phyloP scores from a whole-genome alignment of 345 rosid genomes.

The Sapria himalayana region DNA sequence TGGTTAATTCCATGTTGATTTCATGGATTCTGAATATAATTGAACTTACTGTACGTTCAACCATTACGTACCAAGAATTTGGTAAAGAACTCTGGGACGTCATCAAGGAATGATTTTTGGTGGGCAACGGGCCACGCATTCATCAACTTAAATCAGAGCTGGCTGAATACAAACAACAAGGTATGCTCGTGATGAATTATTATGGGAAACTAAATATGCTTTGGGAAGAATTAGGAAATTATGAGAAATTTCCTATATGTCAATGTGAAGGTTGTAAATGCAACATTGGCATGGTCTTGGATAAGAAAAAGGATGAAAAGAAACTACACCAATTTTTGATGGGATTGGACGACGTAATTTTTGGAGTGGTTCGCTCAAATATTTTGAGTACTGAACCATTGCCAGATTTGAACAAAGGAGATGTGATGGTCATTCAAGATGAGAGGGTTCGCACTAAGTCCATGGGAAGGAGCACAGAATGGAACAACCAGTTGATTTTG shows the following conservation, averaged over 20 bases:
- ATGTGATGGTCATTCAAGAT: background rate
- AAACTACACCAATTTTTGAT: slow-evolving; percentile 3
- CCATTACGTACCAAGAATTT: background rate
- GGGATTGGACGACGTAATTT: background rate
- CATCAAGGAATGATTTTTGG: background rate
- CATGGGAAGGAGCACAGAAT: background rate
- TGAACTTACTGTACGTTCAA: background rate
- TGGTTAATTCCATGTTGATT: background rate
- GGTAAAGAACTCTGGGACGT: background rate
- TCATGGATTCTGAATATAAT: background rate
- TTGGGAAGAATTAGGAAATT: slow-evolving; percentile 1
- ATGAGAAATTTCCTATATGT: too few species aligned
- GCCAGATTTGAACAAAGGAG: background rate
- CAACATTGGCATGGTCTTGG: background rate
- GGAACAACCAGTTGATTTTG: background rate
- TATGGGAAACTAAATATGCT: background rate
- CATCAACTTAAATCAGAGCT: background rate
- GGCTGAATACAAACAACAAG: background rate
- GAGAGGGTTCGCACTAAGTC: background rate
- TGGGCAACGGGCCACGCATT: background rate
- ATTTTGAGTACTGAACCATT: background rate
- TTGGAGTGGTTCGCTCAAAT: too few species aligned
- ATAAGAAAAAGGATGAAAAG: slow-evolving; percentile 1
- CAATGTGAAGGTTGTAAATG: background rate
- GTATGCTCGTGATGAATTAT: background rate